These are phyloP conservation scores for Przewalskia tangutica DNA, from an alignment of 257 asterid genomes.

Conservation along the genomic window DNA sequence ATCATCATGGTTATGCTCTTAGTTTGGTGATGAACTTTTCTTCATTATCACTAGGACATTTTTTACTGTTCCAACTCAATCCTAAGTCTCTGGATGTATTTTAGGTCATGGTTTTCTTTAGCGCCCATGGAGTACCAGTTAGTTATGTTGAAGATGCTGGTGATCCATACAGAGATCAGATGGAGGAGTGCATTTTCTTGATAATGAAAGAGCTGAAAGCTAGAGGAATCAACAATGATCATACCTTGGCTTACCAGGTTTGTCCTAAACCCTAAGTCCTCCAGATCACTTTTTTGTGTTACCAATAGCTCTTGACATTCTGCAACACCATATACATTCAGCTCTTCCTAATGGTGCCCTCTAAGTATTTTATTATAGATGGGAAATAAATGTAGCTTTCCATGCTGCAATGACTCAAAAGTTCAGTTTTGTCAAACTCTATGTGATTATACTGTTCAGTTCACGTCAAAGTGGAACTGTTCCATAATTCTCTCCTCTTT, in stretches of 20 bases:
- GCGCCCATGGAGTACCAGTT: conserved; percentile 96
- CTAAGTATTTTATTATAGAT: background rate
- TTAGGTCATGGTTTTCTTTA: conserved; percentile 83
- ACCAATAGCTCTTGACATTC: background rate
- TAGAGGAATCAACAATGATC: conserved; percentile 56
- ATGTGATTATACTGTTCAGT: background rate
- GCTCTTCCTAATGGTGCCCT: background rate
- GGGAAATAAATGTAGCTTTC: background rate
- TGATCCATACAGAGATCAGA: conserved; percentile 86
- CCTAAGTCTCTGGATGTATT: conserved; percentile 6
- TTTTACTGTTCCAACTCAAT: background rate
- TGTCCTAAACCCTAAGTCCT: background rate
- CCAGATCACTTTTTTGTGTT: background rate
- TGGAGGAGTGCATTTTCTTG: conserved; percentile 84
- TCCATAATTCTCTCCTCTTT: background rate
- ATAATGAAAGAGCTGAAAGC: conserved; percentile 89
- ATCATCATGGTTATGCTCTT: background rate
- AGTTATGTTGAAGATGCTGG: conserved; percentile 92
- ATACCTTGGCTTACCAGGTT: conserved; percentile 94
- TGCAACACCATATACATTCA: background rate
- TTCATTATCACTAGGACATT: background rate
- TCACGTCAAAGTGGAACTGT: background rate
- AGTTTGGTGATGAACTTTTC: background rate
- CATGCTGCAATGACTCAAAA: background rate
- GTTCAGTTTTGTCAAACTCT: background rate